Conservation (phyloP, 805 yeast genomes). For the Yamadazyma phyllophila region DNA sequence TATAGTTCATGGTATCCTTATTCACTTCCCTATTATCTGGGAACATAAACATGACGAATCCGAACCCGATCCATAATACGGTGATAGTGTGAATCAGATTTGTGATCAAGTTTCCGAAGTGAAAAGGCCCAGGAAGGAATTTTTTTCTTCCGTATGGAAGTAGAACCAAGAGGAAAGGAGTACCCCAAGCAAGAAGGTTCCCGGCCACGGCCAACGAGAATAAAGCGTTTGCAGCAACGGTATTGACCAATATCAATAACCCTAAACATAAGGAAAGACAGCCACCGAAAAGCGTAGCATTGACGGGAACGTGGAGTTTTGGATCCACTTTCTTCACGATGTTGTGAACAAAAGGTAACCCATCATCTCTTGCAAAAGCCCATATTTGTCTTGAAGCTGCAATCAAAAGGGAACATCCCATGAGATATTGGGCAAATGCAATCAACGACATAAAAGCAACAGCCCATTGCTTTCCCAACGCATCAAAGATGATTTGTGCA, state of each 20-base stretch:
- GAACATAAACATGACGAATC: constrained; percentile 59
- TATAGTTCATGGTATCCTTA: constrained; percentile 61
- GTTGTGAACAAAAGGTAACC: constrained; percentile 57
- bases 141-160: constrained; percentile 48
- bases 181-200: constrained; percentile 59
- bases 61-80: constrained; percentile 47
- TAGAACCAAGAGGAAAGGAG: constrained; percentile 56
- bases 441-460: constrained; percentile 59
- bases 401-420: constrained; percentile 61
- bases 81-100: constrained; percentile 46
- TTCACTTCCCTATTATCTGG: constrained; percentile 47
- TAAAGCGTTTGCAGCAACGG: constrained; percentile 64
- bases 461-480: constrained; percentile 65
- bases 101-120: constrained; percentile 51
- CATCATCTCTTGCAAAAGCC: constrained; percentile 78
- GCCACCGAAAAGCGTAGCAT: constrained; percentile 59
- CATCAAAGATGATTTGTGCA: constrained; percentile 62
- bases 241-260: constrained; percentile 54
- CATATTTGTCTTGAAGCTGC: constrained; percentile 71
- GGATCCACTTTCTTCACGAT: constrained; percentile 57
- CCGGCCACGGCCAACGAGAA: constrained; percentile 65
- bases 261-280: constrained; percentile 52
- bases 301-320: constrained; percentile 57
- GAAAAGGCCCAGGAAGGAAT: constrained; percentile 66
- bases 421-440: constrained; percentile 59